These are phyloP conservation scores for Parietaria judaica DNA, from an alignment of 306 rosid species.

Conservation along the genomic window DNA sequence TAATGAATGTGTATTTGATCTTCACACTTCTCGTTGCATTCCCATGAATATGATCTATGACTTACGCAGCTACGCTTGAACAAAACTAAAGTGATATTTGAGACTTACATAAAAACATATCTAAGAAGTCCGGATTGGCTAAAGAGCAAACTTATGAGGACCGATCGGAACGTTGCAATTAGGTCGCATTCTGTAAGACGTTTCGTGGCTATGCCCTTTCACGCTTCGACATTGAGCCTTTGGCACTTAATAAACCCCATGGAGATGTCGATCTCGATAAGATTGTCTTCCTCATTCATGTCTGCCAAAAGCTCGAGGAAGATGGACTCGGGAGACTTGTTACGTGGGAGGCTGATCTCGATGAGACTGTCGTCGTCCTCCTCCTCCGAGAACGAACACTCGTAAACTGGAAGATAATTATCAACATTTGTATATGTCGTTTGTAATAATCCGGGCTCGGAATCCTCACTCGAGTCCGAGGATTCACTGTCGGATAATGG, in stretches of 20 bases:
- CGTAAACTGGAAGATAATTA: slow-evolving; percentile 18
- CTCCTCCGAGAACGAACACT: slow-evolving; percentile 31
- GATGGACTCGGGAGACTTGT: slow-evolving; percentile 30
- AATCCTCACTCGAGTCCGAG: slow-evolving; percentile 23
- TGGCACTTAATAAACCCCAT: slow-evolving; percentile 34
- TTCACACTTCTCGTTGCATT: no score
- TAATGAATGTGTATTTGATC: no score
- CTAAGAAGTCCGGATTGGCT: no score
- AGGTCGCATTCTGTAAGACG: no score
- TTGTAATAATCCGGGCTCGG: slow-evolving; percentile 17
- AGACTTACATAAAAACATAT: no score
- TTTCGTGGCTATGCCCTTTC: not conserved
- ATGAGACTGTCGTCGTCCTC: slow-evolving; percentile 45
- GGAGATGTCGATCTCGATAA: slow-evolving; percentile 67
- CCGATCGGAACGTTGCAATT: no score
- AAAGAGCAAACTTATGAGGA: no score
- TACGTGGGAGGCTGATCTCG: slow-evolving; percentile 48
- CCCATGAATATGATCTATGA: no score
- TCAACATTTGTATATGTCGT: slow-evolving; percentile 7
- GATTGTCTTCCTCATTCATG: slow-evolving; percentile 49
- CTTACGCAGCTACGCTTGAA: no score
- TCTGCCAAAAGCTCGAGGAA: slow-evolving; percentile 49
- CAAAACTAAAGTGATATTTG: no score
- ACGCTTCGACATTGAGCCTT: slow-evolving; percentile 32
- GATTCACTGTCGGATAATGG: slow-evolving; percentile 30